phyloP scores from a whole-genome alignment of 495 filamentous ascomycete genomes.

The Podospora australis region DNA sequence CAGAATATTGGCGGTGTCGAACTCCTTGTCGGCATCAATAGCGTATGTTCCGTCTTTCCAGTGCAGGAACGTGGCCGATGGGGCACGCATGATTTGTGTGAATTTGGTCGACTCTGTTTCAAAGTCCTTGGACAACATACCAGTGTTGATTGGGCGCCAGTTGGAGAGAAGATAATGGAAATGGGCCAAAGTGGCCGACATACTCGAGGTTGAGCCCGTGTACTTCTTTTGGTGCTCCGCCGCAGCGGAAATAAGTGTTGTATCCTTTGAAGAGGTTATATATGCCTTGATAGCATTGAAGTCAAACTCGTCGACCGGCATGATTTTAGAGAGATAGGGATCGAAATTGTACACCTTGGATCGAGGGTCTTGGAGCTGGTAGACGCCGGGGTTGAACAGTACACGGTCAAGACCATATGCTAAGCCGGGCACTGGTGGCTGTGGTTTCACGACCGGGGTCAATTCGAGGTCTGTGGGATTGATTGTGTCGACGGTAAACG shows the following conservation, averaged over 20 bases:
- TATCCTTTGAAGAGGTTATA: slow-evolving; percentile 83
- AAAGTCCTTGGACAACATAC: slow-evolving; percentile 61
- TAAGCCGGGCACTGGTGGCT: slow-evolving; percentile 60
- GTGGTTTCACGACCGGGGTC: slow-evolving; percentile 43
- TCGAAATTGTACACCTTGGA: slow-evolving; percentile 93
- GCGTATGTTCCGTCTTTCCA: slow-evolving; percentile 83
- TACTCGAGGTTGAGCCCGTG: slow-evolving; percentile 90
- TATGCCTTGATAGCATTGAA: slow-evolving; percentile 78
- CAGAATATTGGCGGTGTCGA: slow-evolving; percentile 75
- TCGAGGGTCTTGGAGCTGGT: slow-evolving; percentile 81
- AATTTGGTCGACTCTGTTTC: slow-evolving; percentile 53
- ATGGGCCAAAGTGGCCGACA: slow-evolving; percentile 79
- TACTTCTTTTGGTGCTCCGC: slow-evolving; percentile 68
- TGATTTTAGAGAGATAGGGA: slow-evolving; percentile 83
- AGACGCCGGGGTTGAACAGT: slow-evolving; percentile 92
- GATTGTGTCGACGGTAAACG: slow-evolving; percentile 19
- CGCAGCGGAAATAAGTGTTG: slow-evolving; percentile 58
- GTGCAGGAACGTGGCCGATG: slow-evolving; percentile 75
- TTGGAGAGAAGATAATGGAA: slow-evolving; percentile 88
- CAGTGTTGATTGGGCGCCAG: slow-evolving; percentile 66
- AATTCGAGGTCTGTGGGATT: slow-evolving; percentile 23
- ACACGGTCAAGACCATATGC: slow-evolving; percentile 81
- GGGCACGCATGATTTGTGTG: slow-evolving; percentile 61
- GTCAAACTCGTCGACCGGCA: slow-evolving; percentile 88
- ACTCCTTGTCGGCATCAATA: slow-evolving; percentile 97